Evolutionary conservation across 1,139 yeast genomes (phyloP), one percentile per base, ranked within the genome.

Genomic region (Arxiozyma slooffiae): DNA sequence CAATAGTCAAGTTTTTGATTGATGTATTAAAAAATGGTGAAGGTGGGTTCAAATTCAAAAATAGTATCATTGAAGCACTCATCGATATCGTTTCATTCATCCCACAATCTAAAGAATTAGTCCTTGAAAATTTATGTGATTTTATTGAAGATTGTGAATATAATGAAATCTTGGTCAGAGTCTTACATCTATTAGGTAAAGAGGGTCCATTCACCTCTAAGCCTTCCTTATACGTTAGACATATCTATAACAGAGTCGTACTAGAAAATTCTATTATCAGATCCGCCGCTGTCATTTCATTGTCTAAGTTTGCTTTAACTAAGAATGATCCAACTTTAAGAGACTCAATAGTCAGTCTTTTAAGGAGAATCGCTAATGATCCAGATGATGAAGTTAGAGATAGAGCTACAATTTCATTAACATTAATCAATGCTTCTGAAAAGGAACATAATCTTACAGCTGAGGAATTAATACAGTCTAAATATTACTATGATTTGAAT

Each of bases 81-180:
- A 83, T 90, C 60, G 97, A 92, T 67, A 78, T 92, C 70, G 87
- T 92, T 61, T 83, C 84, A 58, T 88, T 85, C 63, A 82, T 89
- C 55, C 95, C 96, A 26, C 84, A 80, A 52, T 87, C 94, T n/a
- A 81, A 87, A 62, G 95, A 87, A 61, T 71, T 79, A 52, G 95
- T 96, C 36, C 75, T 92, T 63, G 88, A 86, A 72, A 85, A 85
- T 66, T 76, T 94, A 60, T 89, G 97, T 75, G 99, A 92, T 69
- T 89, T 89, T 64, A 94, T 92, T 60, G 99, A 94, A 71, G 99
- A 92, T 73, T 92, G 97, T 72, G 99, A 92, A 71, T 92, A 78
- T 71, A 86, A 96, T 40, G 97, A 89, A 69, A 80, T 92, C 55
- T 80, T 95, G 38, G 96, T 90, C 36, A 82, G 97, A 67, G 84